phyloP scores from a whole-genome alignment of 768 basidiomycete species.

The Tulasnella sp. region DNA sequence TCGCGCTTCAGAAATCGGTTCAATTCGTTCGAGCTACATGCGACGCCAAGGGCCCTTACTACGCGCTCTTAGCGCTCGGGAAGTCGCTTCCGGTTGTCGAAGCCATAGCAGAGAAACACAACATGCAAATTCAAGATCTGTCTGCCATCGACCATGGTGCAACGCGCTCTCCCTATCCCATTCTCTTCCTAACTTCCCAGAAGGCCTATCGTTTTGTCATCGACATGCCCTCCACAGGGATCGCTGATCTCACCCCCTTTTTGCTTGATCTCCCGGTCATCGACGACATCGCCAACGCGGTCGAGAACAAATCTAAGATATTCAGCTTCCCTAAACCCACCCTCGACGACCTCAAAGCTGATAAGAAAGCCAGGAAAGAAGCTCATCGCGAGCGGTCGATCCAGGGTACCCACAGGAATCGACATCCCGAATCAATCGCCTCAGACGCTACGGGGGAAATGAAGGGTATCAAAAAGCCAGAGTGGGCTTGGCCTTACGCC shows the following conservation, averaged over 20 bases:
- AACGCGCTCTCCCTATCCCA: background rate
- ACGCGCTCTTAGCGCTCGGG: background rate
- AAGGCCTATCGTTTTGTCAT: background rate
- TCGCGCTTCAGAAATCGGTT: background rate
- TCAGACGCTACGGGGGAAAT: background rate
- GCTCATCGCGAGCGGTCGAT: background rate
- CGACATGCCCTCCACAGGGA: background rate
- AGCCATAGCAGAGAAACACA: background rate
- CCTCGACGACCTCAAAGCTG: background rate
- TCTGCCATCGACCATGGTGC: background rate
- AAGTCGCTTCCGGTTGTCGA: background rate
- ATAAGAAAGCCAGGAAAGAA: background rate
- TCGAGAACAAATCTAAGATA: background rate
- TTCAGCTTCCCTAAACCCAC: conserved; percentile 2
- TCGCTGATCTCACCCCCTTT: background rate
- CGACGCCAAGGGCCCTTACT: conserved; percentile 1
- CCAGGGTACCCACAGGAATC: background rate
- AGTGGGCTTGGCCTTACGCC: background rate
- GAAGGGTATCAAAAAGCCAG: background rate
- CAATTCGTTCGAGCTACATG: background rate
- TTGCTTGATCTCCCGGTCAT: background rate
- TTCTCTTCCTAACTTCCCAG: conserved; percentile 2
- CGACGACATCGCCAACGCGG: background rate
- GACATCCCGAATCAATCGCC: background rate
- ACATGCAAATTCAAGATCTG: background rate